Base-by-base conservation (phyloP, 805 yeast species). In the Cyberlindnera veronae region DNA sequence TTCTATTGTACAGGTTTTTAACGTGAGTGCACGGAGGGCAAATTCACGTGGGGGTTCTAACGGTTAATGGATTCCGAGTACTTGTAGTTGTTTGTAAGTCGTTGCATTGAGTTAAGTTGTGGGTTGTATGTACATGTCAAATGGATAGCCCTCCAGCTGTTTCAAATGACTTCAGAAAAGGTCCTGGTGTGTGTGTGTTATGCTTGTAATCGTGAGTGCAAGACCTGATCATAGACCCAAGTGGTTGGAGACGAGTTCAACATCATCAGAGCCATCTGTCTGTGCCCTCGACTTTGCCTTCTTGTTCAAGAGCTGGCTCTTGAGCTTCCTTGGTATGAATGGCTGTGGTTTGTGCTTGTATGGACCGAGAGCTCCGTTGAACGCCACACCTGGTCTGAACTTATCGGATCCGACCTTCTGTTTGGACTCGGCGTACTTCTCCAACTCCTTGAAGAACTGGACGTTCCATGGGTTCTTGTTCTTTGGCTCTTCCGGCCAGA, bases 401-500 rank as follows among this genome's bases (percentile, higher is more conserved):
- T 66, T 63, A 60, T 88, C 91, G 2, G 95, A 81, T 9, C 95
- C 93, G 16, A 63, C 46, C 16, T 71, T 57, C 14, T 68, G 67
- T 53, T 68, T 71, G 40, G 75, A 79, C 26, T 69, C 72, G 42
- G 78, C 69, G 54, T 74, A 79, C 38, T 69, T 67, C 34, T 66
- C 66, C 51, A 77, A 65, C 51, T 81, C 78, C 30, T 68, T 66
- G 17, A 63, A 64, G 62, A 72, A 41, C 42, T 63, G 45, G 40
- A 63, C 53, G 49, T 67, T 55, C 69, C 73, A 64, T 20, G 68
- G 60, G 40, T 64, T 64, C 49, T 69, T 68, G 34, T 71, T 64
- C 19, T 44, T 36, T 18, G 76, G 74, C 45, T 70, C 74, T 28
- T 75, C 82, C 4, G 99, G 99, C 96, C 97, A 93, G 34, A 93